phyloP scores from a whole-genome alignment of 1,284 basidiomycete species.

The Cystobasidium pallidum region DNA sequence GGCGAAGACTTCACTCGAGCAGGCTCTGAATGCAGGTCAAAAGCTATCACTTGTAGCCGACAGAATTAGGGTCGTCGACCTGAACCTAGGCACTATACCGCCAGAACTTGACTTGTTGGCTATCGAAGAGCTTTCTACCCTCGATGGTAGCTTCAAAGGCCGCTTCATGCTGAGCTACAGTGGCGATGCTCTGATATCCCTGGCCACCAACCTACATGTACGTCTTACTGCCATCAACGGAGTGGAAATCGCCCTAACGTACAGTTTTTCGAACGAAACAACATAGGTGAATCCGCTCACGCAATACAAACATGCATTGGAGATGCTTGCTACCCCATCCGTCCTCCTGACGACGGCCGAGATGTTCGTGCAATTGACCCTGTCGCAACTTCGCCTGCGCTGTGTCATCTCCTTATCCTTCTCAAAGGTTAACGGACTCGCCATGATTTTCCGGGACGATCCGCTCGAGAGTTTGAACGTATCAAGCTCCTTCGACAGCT shows the following conservation, averaged over 20 bases:
- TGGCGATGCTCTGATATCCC: slow-evolving; percentile 92
- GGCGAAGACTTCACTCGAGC: slow-evolving; percentile 88
- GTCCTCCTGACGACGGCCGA: slow-evolving; percentile 91
- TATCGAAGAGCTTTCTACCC: slow-evolving; percentile 92
- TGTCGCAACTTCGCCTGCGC: slow-evolving; percentile 88
- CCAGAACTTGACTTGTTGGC: slow-evolving; percentile 97
- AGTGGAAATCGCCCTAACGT: too few relatives aligned
- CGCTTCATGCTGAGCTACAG: slow-evolving; percentile 95
- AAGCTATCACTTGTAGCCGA: slow-evolving; percentile 98
- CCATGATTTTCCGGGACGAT: slow-evolving; percentile 99
- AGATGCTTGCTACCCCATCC: slow-evolving; percentile 70
- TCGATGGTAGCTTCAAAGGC: slow-evolving; percentile 81
- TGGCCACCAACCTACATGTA: slow-evolving; percentile 95
- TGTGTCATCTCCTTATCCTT: slow-evolving; percentile 98
- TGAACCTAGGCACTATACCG: slow-evolving; percentile 97
- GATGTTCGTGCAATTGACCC: slow-evolving; percentile 91
- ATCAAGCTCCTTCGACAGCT: slow-evolving; percentile 95
- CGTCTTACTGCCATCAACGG: slow-evolving; percentile 46
- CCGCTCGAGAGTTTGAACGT: slow-evolving; percentile 97
- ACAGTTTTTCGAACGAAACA: too few relatives aligned
- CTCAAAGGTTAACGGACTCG: slow-evolving; percentile 95
- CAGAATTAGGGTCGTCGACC: slow-evolving; percentile 92
- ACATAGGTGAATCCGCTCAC: slow-evolving; percentile 89
- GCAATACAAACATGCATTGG: slow-evolving; percentile 71
- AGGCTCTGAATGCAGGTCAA: slow-evolving; percentile 92